Base-by-base conservation (phyloP, 768 basidiomycete genomes). In the Panaeolus cyanescens region DNA sequence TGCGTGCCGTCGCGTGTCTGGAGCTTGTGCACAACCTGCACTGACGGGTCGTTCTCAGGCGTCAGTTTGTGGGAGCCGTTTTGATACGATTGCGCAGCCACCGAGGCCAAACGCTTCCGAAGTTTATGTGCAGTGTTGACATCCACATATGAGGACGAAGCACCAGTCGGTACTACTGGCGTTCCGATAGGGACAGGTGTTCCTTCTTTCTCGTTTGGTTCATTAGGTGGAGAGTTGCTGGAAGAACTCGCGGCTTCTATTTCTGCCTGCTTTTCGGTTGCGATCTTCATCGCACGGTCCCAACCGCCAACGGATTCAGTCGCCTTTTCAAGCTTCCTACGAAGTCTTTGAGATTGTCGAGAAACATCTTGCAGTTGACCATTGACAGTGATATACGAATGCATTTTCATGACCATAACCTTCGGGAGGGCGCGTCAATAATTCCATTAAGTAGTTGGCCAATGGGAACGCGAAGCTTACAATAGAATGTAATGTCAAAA, bases 341-440 rank as follows among this genome's bases (percentile, higher is more conserved):
- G 72, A 13, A 82, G 66, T 15, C 65, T 64, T 39, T 83, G 70
- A 0, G 85, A 80, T 57, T 87, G 82, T 32, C 80, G 73, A 17
- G 78, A 70, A 12, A 83, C 76, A 7, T 75, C 72, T 61, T 90
- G 85, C 20, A 97, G 85, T 66, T 92, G 87, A 5, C 96, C 94
- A 69, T 98, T 98, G 40, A 90, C 84, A 20, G 89, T 83, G 72
- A 92, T 85, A 75, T 98, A 99, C 4, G 95, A 97, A 73, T 99
- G 96, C 82, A 96, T 90, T 76, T 97, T 93, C 93, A 95, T 95
- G 67, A 95, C 84, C 88, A 95, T 89, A 61, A 89, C 85, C 85
- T 89, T 55, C 15, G 10, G 5, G 28, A 2, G 7, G 10, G 22
- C 39, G 39, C 39, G 39, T 42, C 39, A 42, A 63, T 34, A 33